These are phyloP conservation scores for Hypoxylon sp. DNA, from an alignment of 2,329 filamentous ascomycete genomes.

Conservation along the genomic window DNA sequence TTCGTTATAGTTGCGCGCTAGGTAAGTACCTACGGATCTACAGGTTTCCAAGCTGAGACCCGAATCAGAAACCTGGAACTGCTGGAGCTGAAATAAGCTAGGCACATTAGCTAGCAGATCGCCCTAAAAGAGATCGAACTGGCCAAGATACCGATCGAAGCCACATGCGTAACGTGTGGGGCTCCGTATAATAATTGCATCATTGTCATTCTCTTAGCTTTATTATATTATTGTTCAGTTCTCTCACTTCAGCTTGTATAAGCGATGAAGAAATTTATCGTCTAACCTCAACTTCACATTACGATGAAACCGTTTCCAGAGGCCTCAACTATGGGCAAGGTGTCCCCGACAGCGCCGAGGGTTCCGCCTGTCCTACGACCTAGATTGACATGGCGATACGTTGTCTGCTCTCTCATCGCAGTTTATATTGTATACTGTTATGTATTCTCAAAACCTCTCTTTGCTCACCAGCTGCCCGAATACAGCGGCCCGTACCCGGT, in stretches of 20 bases:
- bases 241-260: not conserved
- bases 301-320: slow-evolving; percentile 48
- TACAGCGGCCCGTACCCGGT: slow-evolving; percentile 61
- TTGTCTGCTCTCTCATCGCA: slow-evolving; percentile 47
- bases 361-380: slow-evolving; percentile 47
- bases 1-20: not conserved
- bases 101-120: not conserved
- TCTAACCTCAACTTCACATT: slow-evolving; percentile 5
- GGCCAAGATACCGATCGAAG: slow-evolving; percentile 1
- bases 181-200: slow-evolving; percentile 24
- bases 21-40: too few species aligned
- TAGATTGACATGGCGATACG: slow-evolving; percentile 53
- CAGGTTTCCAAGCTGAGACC: not conserved
- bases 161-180: slow-evolving; percentile 31
- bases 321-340: slow-evolving; percentile 32
- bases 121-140: not conserved
- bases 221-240: not conserved
- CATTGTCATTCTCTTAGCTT: slow-evolving; percentile 12
- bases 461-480: slow-evolving; percentile 59
- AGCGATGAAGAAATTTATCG: slow-evolving; percentile 1
- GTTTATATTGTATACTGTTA: slow-evolving; percentile 58
- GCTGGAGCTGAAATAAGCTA: slow-evolving; percentile 14
- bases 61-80: not conserved
- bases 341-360: slow-evolving; percentile 24
- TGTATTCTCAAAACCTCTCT: slow-evolving; percentile 56